Conservation (phyloP, 805 yeast genomes). For the Kluyveromyces nonfermentans region DNA sequence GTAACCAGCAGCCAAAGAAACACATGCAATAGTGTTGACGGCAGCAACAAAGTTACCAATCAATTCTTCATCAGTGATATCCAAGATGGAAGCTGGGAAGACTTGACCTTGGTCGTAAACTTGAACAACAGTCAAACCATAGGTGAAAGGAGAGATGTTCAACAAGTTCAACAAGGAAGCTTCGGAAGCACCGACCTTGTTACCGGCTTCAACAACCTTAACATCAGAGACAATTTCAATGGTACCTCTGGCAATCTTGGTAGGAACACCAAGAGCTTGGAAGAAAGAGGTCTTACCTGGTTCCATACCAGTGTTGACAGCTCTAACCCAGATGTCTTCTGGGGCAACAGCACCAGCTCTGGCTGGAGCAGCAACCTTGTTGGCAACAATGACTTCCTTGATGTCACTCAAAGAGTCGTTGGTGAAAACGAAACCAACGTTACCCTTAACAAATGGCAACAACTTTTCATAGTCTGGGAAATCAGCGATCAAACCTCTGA, state of each 20-base stretch:
- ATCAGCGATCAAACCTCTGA: slow-evolving; percentile 90
- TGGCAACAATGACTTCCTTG: slow-evolving; percentile 79
- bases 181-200: slow-evolving; percentile 97
- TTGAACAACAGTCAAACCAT: slow-evolving; percentile 93
- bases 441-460: slow-evolving; percentile 92
- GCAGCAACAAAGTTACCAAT: slow-evolving; percentile 87
- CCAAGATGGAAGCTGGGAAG: slow-evolving; percentile 94
- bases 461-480: slow-evolving; percentile 94
- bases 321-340: slow-evolving; percentile 93
- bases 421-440: slow-evolving; percentile 99
- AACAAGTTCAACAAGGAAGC: slow-evolving; percentile 98
- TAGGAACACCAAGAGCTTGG: slow-evolving; percentile 99
- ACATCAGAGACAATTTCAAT: slow-evolving; percentile 98
- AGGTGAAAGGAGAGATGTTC: slow-evolving; percentile 99
- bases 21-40: slow-evolving; percentile 84
- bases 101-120: slow-evolving; percentile 98
- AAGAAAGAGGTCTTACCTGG: slow-evolving; percentile 99
- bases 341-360: slow-evolving; percentile 99
- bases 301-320: slow-evolving; percentile 99
- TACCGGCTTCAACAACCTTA: slow-evolving; percentile 80
- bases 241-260: slow-evolving; percentile 99
- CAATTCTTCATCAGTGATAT: slow-evolving; percentile 96
- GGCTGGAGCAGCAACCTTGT: slow-evolving; percentile 99
- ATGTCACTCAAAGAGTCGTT: slow-evolving; percentile 85
- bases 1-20: slow-evolving; percentile 96